Conservation (phyloP, 345 rosid genomes). For the Citrus medica region DNA sequence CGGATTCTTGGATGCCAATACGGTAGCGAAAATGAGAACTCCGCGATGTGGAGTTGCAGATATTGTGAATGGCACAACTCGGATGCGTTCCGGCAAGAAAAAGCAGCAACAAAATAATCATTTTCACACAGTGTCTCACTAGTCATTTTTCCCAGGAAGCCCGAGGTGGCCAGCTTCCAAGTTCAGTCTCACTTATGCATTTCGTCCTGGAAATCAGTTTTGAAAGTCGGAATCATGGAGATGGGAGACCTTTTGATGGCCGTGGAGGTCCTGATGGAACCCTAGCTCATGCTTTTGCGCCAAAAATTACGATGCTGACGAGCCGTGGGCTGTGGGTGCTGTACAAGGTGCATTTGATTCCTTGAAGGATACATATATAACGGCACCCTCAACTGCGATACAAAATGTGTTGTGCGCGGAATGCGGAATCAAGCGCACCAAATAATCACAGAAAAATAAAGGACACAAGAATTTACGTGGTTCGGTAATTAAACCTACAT, state of each 20-base stretch:
- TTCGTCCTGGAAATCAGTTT: conserved; percentile 15
- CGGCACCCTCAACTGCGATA: no score
- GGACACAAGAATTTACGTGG: no score
- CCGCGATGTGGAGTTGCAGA: conserved; percentile 40
- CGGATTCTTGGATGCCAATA: conserved; percentile 20
- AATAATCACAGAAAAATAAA: no score
- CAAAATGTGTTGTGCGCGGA: no score
- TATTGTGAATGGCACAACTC: conserved; percentile 27
- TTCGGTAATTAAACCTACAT: no score
- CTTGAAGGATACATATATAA: no score
- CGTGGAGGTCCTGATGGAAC: no score
- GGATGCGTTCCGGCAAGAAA: conserved; percentile 19
- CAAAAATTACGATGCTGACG: conserved; percentile 10
- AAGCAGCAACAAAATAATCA: background rate
- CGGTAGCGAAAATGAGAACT: conserved; percentile 15
- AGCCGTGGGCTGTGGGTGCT: conserved; percentile 10
- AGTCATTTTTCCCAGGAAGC: conserved; percentile 7
- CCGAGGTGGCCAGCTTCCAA: conserved; percentile 37
- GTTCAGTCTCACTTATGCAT: conserved; percentile 23
- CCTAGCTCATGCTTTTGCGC: no score
- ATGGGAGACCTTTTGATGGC: background rate
- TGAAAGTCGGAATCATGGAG: conserved; percentile 17
- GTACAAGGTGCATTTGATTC: background rate
- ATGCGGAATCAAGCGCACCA: no score
- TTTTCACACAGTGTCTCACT: conserved; percentile 28